These are phyloP conservation scores for Cucumis variabilis DNA, from an alignment of 331 rosid species.

Conservation along the genomic window DNA sequence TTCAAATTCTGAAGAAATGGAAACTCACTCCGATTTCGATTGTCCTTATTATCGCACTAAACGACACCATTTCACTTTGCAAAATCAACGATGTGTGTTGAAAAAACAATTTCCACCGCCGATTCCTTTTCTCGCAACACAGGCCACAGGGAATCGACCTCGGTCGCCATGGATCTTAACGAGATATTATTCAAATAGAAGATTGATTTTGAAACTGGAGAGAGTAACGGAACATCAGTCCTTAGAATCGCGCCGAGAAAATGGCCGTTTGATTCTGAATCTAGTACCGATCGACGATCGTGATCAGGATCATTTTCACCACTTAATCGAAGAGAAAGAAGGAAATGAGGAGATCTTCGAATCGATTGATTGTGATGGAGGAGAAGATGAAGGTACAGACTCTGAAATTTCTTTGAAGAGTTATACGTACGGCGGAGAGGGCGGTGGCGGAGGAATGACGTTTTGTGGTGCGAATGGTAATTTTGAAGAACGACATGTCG, in stretches of 20 bases:
- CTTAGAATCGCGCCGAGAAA: slow-evolving; percentile 45
- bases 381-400: not conserved
- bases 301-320: not conserved
- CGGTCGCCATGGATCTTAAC: slow-evolving; percentile 52
- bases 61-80: not conserved
- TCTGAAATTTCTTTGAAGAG: not conserved
- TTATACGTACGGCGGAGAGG: slow-evolving; percentile 24
- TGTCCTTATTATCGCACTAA: not conserved
- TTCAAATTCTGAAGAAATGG: slow-evolving; percentile 1
- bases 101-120: slow-evolving; percentile 57
- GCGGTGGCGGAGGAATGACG: not conserved
- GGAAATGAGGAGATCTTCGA: not conserved
- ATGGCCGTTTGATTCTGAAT: slow-evolving; percentile 56
- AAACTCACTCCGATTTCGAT: slow-evolving; percentile 7
- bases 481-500: slow-evolving; percentile 12
- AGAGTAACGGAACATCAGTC: slow-evolving; percentile 37
- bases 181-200: slow-evolving; percentile 49
- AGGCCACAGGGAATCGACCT: slow-evolving; percentile 30
- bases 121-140: slow-evolving; percentile 40
- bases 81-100: not conserved
- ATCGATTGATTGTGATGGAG: not conserved
- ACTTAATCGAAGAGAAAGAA: slow-evolving; percentile 10
- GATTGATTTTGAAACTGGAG: slow-evolving; percentile 48
- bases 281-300: slow-evolving; percentile 30
- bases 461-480: slow-evolving; percentile 7